Conservation (phyloP, 495 filamentous ascomycete species). For the Aspergillus avenaceus region DNA sequence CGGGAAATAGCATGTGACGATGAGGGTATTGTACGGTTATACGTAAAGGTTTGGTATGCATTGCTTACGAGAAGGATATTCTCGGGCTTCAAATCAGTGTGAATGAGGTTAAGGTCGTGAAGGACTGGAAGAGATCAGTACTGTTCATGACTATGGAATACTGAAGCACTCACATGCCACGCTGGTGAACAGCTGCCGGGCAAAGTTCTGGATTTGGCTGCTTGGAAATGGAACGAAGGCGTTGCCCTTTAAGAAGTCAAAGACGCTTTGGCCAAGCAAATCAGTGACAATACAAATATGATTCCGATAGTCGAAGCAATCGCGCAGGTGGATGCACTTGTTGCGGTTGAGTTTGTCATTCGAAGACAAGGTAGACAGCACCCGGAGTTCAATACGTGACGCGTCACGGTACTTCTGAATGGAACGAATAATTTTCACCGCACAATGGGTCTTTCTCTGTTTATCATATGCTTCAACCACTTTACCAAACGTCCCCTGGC, state of each 20-base stretch:
- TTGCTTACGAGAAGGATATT: conserved; percentile 93
- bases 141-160: neutral
- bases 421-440: conserved; percentile 96
- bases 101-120: conserved; percentile 95
- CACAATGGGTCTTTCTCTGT: conserved; percentile 69
- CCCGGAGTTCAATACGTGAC: conserved; percentile 90
- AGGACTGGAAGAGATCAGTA: conserved; percentile 57
- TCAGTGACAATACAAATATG: conserved; percentile 99
- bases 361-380: conserved; percentile 80
- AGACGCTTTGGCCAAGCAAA: conserved; percentile 91
- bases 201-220: conserved; percentile 96
- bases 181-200: conserved; percentile 92
- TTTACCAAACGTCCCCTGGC: conserved; percentile 97
- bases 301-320: conserved; percentile 96
- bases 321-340: conserved; percentile 92
- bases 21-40: conserved; percentile 90
- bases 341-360: conserved; percentile 93
- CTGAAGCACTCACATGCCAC: conserved; percentile 79
- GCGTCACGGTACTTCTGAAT: conserved; percentile 98
- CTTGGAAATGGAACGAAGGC: conserved; percentile 96
- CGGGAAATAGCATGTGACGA: conserved; percentile 73
- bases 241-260: conserved; percentile 96
- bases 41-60: conserved; percentile 92
- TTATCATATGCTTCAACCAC: conserved; percentile 90
- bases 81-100: conserved; percentile 96